Percentiles rank a stretch among this genome's conserved stretches.
phyloP scores from a whole-genome alignment of 352 stramenopile species.

The Phytophthora melonis region DNA sequence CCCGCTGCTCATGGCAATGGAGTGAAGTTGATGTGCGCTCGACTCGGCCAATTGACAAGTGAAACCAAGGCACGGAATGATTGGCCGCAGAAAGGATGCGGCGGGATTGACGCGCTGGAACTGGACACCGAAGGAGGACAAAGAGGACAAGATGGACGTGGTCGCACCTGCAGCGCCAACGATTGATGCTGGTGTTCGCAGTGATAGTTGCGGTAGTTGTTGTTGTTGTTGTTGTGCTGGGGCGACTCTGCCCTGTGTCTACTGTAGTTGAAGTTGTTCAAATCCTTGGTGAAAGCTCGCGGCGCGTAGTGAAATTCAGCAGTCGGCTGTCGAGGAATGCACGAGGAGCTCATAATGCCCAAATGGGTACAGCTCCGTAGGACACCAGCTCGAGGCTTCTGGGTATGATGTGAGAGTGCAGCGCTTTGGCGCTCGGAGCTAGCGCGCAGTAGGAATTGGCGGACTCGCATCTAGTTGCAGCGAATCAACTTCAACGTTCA shows the following conservation, averaged over 20 bases:
- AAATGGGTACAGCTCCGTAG: conserved; percentile 15
- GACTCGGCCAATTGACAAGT: conserved; percentile 7
- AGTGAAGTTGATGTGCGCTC: conserved; percentile 6
- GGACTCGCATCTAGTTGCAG: not conserved
- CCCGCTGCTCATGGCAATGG: conserved; percentile 1
- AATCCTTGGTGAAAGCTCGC: conserved; percentile 5
- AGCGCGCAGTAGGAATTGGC: not conserved
- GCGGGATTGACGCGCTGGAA: not conserved
- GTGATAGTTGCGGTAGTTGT: too few relatives aligned
- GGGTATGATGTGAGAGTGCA: not conserved
- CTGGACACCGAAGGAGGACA: not conserved
- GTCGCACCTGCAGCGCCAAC: not conserved
- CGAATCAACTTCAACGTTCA: conserved; percentile 14
- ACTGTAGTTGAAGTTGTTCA: conserved; percentile 3
- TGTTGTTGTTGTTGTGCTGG: too few relatives aligned
- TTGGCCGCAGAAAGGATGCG: conserved; percentile 6
- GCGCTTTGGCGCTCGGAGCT: not conserved
- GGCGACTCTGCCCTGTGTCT: not conserved
- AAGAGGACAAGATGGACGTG: not conserved
- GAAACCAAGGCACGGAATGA: not conserved
- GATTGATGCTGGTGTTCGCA: not conserved
- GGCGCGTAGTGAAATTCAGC: conserved; percentile 18
- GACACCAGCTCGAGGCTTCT: conserved; percentile 14
- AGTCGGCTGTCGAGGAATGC: not conserved
- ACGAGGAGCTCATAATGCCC: not conserved